Percentiles rank a stretch among this genome's conserved stretches.
Conservation (phyloP, 2,329 filamentous ascomycete species). For the Curvularia eragrostidis region DNA sequence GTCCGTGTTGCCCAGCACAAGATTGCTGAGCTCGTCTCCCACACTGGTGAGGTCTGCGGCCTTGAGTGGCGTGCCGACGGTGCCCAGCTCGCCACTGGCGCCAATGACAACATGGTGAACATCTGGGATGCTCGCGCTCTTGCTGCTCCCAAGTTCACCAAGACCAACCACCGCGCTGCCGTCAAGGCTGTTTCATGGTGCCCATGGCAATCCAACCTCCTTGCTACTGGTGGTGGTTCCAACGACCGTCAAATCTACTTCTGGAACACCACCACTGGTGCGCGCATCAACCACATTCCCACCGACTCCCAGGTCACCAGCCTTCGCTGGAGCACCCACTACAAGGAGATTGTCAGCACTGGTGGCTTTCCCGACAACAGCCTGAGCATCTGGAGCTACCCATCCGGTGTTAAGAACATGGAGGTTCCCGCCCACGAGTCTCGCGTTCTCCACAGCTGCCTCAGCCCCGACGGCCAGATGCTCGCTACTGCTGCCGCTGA, state of each 20-base stretch:
- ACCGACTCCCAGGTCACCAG: conserved; percentile 97
- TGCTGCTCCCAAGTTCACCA: conserved; percentile 95
- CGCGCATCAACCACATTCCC: conserved; percentile 98
- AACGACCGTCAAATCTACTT: conserved; percentile 99
- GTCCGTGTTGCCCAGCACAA: conserved; percentile 98
- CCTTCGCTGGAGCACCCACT: conserved; percentile 93
- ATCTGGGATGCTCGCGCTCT: conserved; percentile 98
- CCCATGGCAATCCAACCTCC: conserved; percentile 97
- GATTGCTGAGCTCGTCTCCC: conserved; percentile 92
- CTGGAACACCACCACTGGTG: conserved; percentile 98
- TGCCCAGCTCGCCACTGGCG: conserved; percentile 94
- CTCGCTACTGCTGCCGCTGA: conserved; percentile 94
- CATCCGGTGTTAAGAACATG: conserved; percentile 93
- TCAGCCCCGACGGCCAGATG: conserved; percentile 98
- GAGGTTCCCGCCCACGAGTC: conserved; percentile 98
- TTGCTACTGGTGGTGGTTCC: conserved; percentile 93
- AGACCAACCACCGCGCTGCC: conserved; percentile 98
- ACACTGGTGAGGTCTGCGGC: conserved; percentile 97
- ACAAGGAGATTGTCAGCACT: conserved; percentile 97
- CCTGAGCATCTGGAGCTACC: conserved; percentile 98
- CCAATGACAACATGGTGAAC: conserved; percentile 98
- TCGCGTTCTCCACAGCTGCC: conserved; percentile 91
- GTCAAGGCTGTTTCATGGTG: conserved; percentile 99
- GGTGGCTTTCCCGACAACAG: conserved; percentile 99
- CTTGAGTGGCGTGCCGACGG: conserved; percentile 98